Base-by-base conservation (phyloP, 163 green algal genomes). In the Coccomyxa subellipsoidea region DNA sequence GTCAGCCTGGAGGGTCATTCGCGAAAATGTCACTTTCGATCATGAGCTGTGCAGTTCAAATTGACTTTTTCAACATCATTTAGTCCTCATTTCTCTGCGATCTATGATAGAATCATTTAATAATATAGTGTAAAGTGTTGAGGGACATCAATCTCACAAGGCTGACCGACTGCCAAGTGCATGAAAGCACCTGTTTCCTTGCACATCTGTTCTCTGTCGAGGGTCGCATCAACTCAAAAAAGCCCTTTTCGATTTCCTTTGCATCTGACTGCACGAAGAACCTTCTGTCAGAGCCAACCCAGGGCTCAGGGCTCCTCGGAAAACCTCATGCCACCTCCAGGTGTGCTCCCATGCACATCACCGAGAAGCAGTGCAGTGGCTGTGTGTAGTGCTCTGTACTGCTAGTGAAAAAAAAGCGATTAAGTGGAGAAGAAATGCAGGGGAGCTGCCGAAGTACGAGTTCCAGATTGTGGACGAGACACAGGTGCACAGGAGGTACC, bases 401-500 rank as follows among this genome's bases (percentile, higher is more conserved):
- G n/a, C n/a, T n/a, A n/a, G n/a, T n/a, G n/a, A n/a, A n/a, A n/a
- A n/a, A n/a, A n/a, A n/a, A n/a, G n/a, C n/a, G n/a, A n/a, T n/a
- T n/a, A n/a, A n/a, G n/a, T n/a, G n/a, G n/a, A n/a, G n/a, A n/a
- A n/a, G n/a, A 27, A 18, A 25, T 39, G 31, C 70, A 77, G 70
- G 70, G 25, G 32, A 77, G 21, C 70, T 47, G 12, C 34, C 31
- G 1, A 47, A 84, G 18, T 31, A 39, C n/a, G 40, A 81, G 4
- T 87, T 87, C 69, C 10, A 47, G 32, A 70, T 90, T 2, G 39
- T 88, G 0, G 29, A 71, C 4, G 88, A 92, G 39, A 70, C 81
- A 29, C 32, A 88, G 25, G 35, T 88, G 23, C 85, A 88, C 35
- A 32, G 81, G 10, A 81, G 89, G 0, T 94, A 93, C 78, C 70